A percentile compares a stretch with the other conserved stretches of the same genome.
Conservation (phyloP, 768 basidiomycete genomes). For the Favolaschia claudopus region DNA sequence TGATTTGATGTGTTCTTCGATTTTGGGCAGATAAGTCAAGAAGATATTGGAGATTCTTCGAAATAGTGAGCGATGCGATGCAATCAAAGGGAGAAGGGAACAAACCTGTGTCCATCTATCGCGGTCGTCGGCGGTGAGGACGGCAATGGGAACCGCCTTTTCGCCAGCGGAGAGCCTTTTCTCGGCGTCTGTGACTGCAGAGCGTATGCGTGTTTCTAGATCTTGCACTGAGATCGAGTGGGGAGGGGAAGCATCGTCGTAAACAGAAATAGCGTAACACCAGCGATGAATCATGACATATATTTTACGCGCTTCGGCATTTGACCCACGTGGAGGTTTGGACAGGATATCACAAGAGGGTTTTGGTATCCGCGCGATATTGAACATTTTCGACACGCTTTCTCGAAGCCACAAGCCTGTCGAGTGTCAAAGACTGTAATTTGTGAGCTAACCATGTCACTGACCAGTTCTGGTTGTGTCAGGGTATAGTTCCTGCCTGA, state of each 20-base stretch:
- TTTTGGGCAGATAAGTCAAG: constrained; percentile 74
- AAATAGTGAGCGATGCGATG: background rate
- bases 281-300: constrained; percentile 79
- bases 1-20: constrained; percentile 59
- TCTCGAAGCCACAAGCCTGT: constrained; percentile 72
- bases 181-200: constrained; percentile 65
- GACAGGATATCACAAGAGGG: constrained; percentile 70
- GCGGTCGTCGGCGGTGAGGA: constrained; percentile 80
- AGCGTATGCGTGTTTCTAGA: constrained; percentile 54
- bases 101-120: constrained; percentile 81
- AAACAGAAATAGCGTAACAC: constrained; percentile 80
- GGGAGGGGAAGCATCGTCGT: constrained; percentile 45
- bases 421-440: background rate
- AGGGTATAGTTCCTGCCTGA: constrained; percentile 73
- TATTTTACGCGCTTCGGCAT: constrained; percentile 62
- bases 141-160: constrained; percentile 65
- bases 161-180: constrained; percentile 60
- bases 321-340: constrained; percentile 49
- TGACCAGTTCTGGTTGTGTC: constrained; percentile 77
- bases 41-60: constrained; percentile 76
- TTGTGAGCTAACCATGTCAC: background rate
- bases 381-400: constrained; percentile 70
- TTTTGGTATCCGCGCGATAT: constrained; percentile 78
- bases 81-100: background rate
- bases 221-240: constrained; percentile 44